Evolutionary conservation across 176 grass and related monocot species (phyloP), one percentile per base, ranked within the genome.

Genomic region (Eleusine coracana): DNA sequence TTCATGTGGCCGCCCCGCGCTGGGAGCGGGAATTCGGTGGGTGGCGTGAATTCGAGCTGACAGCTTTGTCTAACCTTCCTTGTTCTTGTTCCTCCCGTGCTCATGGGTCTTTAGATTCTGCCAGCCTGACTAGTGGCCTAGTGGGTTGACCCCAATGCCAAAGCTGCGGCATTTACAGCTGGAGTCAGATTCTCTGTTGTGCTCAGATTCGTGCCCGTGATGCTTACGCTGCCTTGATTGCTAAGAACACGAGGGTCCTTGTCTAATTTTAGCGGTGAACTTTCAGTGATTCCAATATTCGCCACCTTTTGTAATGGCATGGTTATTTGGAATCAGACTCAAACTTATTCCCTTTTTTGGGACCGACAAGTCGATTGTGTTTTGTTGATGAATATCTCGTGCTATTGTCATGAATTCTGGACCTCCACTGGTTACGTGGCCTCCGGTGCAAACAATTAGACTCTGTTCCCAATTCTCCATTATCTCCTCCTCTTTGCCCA

Each of bases 91-190:
- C 49, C 40, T 15, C 68, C n/a, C 42, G 38, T 74, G 27, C 48
- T 80, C 38, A 5, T 38, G 75, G 61, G 10, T 59, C 56, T 75
- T 52, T 36, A 59, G 42, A 79, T 71, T 73, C 78, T 34, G 29
- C 27, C 75, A 60, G 37, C 6, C 23, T 23, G 50, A 15, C 20
- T 71, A 28, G 77, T 5, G 76, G 50, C 21, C 20, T 71, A 28
- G 77, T 5, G 76, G 78, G 63, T 63, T 29, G 60, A 63, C 60
- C 25, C 10, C 60, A 29, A 63, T 28, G 60, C 60, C 25, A 63
- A 63, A 63, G 60, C 25, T 63, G 60, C 60, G 3, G 5, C 60
- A 63, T 63, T 63, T 14, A 63, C 60, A 62, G 59, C 59, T 62
- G 59, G 59, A 11, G 10, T 9, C 3, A 28, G 59, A 13, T 62